Base-by-base conservation (phyloP, 2,329 filamentous ascomycete genomes). In the Diaporthe humulicola region DNA sequence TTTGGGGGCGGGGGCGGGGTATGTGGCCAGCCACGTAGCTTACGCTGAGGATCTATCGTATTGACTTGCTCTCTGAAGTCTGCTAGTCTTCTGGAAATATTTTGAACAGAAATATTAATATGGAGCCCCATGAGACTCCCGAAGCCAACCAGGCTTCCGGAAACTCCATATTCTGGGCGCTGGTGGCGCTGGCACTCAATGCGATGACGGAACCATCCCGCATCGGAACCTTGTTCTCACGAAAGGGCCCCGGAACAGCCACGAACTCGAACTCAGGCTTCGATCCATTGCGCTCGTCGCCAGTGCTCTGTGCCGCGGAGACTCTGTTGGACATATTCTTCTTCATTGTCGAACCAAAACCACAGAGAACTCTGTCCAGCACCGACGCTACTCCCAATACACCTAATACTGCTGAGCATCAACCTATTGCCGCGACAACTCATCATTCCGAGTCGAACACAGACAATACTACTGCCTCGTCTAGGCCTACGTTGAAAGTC, bases 281-380 rank as follows among this genome's bases (percentile, higher is more conserved):
- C 56, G 56, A 58, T 38, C 56, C 56, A 38, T n/a, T 58, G 56
- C 56, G 56, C 30, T 58, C 56, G 2, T 58, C 56, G 33, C 30
- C 56, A n/a, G 22, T 38, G 8, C 3, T 58, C n/a, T 58, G 56
- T n/a, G 19, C 33, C 33, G 56, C 22, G 22, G 56, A 58, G 56
- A 58, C 28, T 7, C 1, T 58, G 1, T 38, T n/a, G 56, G 56
- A 58, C 30, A 38, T 58, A n/a, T 38, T 58, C 8, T 58, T 58
- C 56, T 58, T 58, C 30, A n/a, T 58, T 38, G 33, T 58, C 33
- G 10, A 58, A 10, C 30, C 17, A n/a, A 25, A 5, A n/a, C 54
- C 54, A 10, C 54, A 19, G 17, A 6, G 12, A 36, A 3, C 12
- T 3, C 54, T 3, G 15, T 33, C 54, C 28, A 17, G 30, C 28